phyloP scores from a whole-genome alignment of 225 moss, liverwort and hornwort species.

The Straminergon stramineum region DNA sequence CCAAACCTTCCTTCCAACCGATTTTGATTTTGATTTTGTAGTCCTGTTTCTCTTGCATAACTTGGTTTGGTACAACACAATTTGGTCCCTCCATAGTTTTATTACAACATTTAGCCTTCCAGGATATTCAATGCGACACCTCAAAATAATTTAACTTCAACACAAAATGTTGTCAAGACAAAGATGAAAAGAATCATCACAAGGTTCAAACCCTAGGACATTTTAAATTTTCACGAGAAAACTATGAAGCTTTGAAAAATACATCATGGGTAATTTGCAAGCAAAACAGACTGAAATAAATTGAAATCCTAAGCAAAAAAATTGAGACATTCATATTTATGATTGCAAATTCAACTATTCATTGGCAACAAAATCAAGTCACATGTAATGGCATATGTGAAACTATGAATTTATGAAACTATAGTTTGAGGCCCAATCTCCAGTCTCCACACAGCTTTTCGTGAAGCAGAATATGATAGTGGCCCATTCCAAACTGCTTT shows the following conservation, averaged over 20 bases:
- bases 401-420: neutral
- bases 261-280: neutral
- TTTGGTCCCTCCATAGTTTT: neutral
- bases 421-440: neutral
- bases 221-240: neutral
- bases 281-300: too few species aligned
- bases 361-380: neutral
- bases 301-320: neutral
- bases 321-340: neutral
- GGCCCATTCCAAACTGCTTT: neutral
- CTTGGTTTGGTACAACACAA: neutral
- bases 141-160: neutral
- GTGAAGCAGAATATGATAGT: neutral
- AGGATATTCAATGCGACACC: neutral
- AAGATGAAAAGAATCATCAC: neutral
- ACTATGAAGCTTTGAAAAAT: neutral
- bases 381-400: neutral
- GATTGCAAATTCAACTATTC: neutral
- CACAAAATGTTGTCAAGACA: neutral
- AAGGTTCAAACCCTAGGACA: neutral
- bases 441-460: neutral
- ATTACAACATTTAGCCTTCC: neutral
- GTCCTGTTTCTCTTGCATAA: too few species aligned
- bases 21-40: neutral
- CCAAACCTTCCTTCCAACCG: neutral